Conservation (phyloP, 2,329 filamentous ascomycete genomes). For the Alternaria metachromatica region DNA sequence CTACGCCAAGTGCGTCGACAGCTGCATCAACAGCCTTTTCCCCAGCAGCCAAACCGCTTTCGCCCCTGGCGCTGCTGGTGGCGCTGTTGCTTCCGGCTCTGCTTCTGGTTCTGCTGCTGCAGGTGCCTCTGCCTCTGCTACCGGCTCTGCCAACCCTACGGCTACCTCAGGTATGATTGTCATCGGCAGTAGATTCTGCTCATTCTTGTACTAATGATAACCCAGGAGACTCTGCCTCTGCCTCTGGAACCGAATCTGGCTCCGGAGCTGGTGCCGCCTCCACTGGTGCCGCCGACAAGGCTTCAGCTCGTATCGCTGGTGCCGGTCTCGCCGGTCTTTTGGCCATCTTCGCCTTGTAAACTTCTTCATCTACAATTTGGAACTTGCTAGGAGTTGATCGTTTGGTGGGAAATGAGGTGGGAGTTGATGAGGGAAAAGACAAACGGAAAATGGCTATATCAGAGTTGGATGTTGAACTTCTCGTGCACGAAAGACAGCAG, state of each 20-base stretch:
- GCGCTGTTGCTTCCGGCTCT: slow-evolving; percentile 27
- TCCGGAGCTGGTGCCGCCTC: slow-evolving; percentile 27
- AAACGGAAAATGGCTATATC: background rate
- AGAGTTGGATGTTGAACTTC: background rate
- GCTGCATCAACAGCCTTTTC: slow-evolving; percentile 59
- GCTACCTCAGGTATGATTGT: slow-evolving; percentile 7
- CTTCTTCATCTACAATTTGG: background rate
- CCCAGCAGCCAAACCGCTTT: slow-evolving; percentile 48
- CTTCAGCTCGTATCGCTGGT: slow-evolving; percentile 40
- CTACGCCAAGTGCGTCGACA: slow-evolving; percentile 57
- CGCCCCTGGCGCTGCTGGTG: slow-evolving; percentile 30
- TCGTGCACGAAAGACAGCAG: background rate
- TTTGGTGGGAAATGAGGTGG: background rate
- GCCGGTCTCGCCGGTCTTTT: slow-evolving; percentile 48
- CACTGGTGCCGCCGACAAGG: slow-evolving; percentile 41
- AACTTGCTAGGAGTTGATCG: background rate
- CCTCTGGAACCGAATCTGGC: slow-evolving; percentile 30
- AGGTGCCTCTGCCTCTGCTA: slow-evolving; percentile 25
- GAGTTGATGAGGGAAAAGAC: background rate
- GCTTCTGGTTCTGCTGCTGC: slow-evolving; percentile 29
- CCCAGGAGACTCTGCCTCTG: slow-evolving; percentile 8
- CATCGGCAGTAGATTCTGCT: background rate
- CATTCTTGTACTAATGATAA: background rate
- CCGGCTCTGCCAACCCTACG: slow-evolving; percentile 13
- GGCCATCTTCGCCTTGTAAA: slow-evolving; percentile 49